phyloP scores from a whole-genome alignment of 202 grass and related monocot species.

The Carex sylvatica region DNA sequence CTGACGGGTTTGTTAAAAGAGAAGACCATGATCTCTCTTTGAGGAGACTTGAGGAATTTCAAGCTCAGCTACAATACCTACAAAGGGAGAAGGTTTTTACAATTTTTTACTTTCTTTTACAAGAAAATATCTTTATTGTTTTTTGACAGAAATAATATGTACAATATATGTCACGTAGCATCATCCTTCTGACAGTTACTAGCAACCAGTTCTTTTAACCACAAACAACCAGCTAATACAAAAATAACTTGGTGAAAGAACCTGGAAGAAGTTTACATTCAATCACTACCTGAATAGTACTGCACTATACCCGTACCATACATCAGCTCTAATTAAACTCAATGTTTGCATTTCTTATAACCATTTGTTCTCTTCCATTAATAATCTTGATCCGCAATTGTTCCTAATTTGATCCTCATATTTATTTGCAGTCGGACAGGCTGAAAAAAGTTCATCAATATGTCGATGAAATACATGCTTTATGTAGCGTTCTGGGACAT shows the following conservation, averaged over 20 bases:
- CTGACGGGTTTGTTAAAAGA: slow-evolving; percentile 29
- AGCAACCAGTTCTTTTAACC: neutral
- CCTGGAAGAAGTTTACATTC: neutral
- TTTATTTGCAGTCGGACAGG: slow-evolving; percentile 65
- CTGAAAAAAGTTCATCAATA: slow-evolving; percentile 78
- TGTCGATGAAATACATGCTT: slow-evolving; percentile 71
- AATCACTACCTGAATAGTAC: neutral
- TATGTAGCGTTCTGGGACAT: slow-evolving; percentile 68
- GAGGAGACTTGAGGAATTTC: slow-evolving; percentile 67
- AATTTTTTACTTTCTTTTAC: neutral
- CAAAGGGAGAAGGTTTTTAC: slow-evolving; percentile 73
- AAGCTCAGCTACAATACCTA: slow-evolving; percentile 57
- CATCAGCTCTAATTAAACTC: neutral
- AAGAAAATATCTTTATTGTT: neutral
- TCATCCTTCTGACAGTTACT: neutral
- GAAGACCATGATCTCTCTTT: slow-evolving; percentile 83
- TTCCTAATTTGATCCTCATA: neutral
- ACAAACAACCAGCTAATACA: neutral
- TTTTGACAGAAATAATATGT: neutral
- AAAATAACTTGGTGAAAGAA: neutral
- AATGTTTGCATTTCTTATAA: neutral
- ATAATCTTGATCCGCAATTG: neutral
- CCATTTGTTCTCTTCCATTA: neutral
- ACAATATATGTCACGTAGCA: neutral
- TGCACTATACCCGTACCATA: neutral